Evolutionary conservation across 192 early-diverging fungal genomes (phyloP).

Genomic region (Geranomyces michiganensis): DNA sequence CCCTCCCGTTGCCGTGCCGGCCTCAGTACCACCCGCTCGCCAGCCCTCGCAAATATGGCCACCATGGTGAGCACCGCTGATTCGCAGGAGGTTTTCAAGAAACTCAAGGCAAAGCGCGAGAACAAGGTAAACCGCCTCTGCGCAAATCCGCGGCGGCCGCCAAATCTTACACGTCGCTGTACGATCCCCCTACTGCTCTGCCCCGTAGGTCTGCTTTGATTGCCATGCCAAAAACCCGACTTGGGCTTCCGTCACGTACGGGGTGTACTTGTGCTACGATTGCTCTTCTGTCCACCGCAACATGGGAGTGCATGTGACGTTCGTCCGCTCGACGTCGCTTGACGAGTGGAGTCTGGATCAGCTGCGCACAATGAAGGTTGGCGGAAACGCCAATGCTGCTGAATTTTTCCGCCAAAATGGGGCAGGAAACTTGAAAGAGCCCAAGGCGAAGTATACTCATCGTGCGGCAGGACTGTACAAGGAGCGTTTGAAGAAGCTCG

Average conservation of each 20-base stretch:
- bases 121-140: conserved; percentile 58
- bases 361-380: conserved; percentile 81
- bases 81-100: conserved; percentile 66
- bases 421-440: conserved; percentile 64
- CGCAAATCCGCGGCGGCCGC: background rate
- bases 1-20: background rate
- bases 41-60: background rate
- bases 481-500: conserved; percentile 68
- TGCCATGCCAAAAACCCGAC: conserved; percentile 93
- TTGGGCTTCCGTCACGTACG: conserved; percentile 93
- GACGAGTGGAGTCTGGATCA: conserved; percentile 95
- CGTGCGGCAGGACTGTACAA: conserved; percentile 80
- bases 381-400: conserved; percentile 80
- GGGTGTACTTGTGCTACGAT: conserved; percentile 94
- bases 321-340: conserved; percentile 89
- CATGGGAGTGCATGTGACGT: conserved; percentile 96
- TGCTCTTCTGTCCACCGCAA: conserved; percentile 95
- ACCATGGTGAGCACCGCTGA: conserved; percentile 54
- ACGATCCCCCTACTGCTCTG: background rate
- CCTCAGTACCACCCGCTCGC: background rate
- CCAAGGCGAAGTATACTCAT: conserved; percentile 80
- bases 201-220: conserved; percentile 83
- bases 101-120: conserved; percentile 62
- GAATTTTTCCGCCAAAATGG: conserved; percentile 85
- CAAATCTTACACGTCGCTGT: background rate